Base-by-base conservation (phyloP, 1,139 yeast genomes). In the Starmera stellimalicola region DNA sequence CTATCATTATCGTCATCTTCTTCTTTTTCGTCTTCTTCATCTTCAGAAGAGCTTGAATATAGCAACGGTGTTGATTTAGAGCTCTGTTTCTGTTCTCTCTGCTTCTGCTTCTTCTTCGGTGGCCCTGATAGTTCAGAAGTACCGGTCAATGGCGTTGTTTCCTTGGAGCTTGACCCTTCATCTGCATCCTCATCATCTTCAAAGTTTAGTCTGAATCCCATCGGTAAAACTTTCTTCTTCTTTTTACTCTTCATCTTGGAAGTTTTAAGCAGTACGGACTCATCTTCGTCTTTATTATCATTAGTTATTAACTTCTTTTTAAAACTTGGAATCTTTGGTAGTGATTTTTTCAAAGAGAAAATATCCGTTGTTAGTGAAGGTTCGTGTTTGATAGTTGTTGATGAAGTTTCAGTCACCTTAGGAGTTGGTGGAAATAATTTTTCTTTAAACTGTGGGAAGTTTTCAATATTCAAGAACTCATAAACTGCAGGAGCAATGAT, bases 191-290 rank as follows among this genome's bases (percentile, higher is more conserved):
- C 68, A 15, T 63, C 71, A 11, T 69, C 70, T 5, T 70, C 77
- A 27, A 60, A 72, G 45, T 82, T 79, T 41, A 82, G 67, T 1
- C 78, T 73, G 57, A 82, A 91, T 35, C 77, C 79, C 77, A 81
- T 68, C 1, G 93, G 94, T 30, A 77, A 49, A 19, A 55, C 45
- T 28, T 43, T 43, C 19, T 42, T 39, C 27, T 38, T 37, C 27
- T 34, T 36, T 26, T 6, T 26, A 6, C 9, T 8, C 24, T 27
- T 18, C 10, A 28, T 47, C 26, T 36, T 41, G 19, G 32, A 17
- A 6, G 19, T 20, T 17, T 17, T 27, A 8, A 27, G 7, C 2
- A 17, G 12, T 7, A 12, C 8, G 6, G 15, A 25, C 9, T 10
- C 16, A 6, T 25, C 16, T n/a, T n/a, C 16, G 16, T 12, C 6